These are phyloP conservation scores for Peniophora sp. DNA, from an alignment of 1,284 basidiomycete species.

Conservation along the genomic window DNA sequence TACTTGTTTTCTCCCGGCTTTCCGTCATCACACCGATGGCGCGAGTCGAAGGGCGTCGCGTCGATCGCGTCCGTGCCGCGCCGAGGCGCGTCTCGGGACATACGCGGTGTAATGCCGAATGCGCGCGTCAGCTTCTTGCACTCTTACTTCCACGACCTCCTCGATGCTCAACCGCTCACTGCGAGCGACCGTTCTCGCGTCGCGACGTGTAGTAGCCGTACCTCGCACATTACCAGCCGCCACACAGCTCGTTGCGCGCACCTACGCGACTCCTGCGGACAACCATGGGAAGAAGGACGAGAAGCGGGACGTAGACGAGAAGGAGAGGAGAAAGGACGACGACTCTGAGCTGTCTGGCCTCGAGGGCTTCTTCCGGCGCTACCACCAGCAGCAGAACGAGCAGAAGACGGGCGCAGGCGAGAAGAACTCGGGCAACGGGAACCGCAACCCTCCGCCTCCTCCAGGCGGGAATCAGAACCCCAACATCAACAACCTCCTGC, in stretches of 20 bases:
- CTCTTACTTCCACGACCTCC: background rate
- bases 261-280: slow-evolving; percentile 35
- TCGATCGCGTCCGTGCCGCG: background rate
- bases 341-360: slow-evolving; percentile 43
- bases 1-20: background rate
- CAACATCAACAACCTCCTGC: slow-evolving; percentile 50
- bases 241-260: slow-evolving; percentile 21
- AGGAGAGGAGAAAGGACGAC: slow-evolving; percentile 17
- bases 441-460: slow-evolving; percentile 22
- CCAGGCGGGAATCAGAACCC: slow-evolving; percentile 42
- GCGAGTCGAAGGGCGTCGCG: background rate
- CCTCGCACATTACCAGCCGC: slow-evolving; percentile 18
- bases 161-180: slow-evolving; percentile 36
- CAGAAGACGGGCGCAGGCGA: slow-evolving; percentile 16
- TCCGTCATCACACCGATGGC: background rate
- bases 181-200: slow-evolving; percentile 28
- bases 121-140: too few species aligned
- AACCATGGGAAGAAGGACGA: slow-evolving; percentile 19
- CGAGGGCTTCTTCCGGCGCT: slow-evolving; percentile 75
- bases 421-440: slow-evolving; percentile 12
- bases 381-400: slow-evolving; percentile 45
- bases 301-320: slow-evolving; percentile 21
- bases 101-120: slow-evolving; percentile 1
- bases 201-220: slow-evolving; percentile 25
- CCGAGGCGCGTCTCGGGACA: too few species aligned